phyloP scores from a whole-genome alignment of 2,329 filamentous ascomycete genomes.

The Colletotrichum agaves region DNA sequence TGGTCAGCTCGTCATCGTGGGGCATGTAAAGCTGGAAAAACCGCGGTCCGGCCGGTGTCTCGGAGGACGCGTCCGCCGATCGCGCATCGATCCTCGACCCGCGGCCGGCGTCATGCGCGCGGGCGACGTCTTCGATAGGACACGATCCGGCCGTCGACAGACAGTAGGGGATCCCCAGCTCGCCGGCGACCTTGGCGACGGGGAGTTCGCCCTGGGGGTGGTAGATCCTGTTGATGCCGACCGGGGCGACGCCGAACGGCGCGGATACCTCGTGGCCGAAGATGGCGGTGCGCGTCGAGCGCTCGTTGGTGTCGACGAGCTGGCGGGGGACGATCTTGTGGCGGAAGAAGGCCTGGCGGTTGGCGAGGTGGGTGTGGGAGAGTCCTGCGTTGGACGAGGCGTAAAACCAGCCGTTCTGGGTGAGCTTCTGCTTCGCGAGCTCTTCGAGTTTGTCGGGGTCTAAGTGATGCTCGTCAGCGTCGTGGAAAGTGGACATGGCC shows the following conservation, averaged over 20 bases:
- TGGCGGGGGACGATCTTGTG: slow-evolving; percentile 71
- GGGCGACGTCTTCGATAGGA: slow-evolving; percentile 67
- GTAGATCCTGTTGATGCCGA: slow-evolving; percentile 75
- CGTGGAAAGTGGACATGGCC: neutral
- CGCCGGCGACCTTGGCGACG: slow-evolving; percentile 68
- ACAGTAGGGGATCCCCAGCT: slow-evolving; percentile 68
- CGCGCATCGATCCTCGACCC: neutral
- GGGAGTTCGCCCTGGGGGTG: slow-evolving; percentile 66
- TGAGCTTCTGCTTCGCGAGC: slow-evolving; percentile 65
- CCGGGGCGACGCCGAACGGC: slow-evolving; percentile 72
- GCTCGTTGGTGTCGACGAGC: slow-evolving; percentile 67
- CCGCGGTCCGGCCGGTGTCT: slow-evolving; percentile 48
- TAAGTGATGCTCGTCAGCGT: slow-evolving; percentile 38
- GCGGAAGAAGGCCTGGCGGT: slow-evolving; percentile 72
- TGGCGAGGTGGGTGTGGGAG: slow-evolving; percentile 63
- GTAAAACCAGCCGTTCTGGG: slow-evolving; percentile 68
- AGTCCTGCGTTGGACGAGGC: slow-evolving; percentile 67
- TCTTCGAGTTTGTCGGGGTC: slow-evolving; percentile 69
- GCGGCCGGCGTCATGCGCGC: slow-evolving; percentile 58
- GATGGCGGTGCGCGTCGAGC: slow-evolving; percentile 66
- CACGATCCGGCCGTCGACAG: slow-evolving; percentile 67
- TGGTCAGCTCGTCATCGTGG: slow-evolving; percentile 68
- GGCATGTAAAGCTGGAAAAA: slow-evolving; percentile 75
- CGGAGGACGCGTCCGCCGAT: slow-evolving; percentile 20
- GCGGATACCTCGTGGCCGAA: slow-evolving; percentile 69